Base-by-base conservation (phyloP, 805 yeast species). In the Candida rishiriensis region DNA sequence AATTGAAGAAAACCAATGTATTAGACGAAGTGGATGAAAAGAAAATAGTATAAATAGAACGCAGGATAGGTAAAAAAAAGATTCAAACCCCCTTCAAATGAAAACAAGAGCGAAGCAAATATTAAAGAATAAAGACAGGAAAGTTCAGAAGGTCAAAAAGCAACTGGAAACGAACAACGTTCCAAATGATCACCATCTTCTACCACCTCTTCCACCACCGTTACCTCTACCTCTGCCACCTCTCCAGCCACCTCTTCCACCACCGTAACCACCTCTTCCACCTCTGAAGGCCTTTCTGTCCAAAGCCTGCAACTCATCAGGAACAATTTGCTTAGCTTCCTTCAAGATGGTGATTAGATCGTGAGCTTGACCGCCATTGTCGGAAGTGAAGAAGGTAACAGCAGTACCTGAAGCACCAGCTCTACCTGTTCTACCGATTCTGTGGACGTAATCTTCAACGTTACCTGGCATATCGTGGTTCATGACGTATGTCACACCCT, bases 381-480 rank as follows among this genome's bases (percentile, higher is more conserved):
- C 90, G 53, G 81, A 85, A 47, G 97, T 88, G 79, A 93, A 93
- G 68, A 91, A 81, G 9, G 98, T 88, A 54, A 89, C 80, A 44
- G 99, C 97, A 50, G 93, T 90, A 78, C 99, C 99, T 51, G 77
- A 76, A 51, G 89, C 83, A 68, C 98, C 98, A 55, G 97, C 99
- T 80, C 99, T 88, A 68, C 99, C 99, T 53, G 99, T 90, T 81
- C 97, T 90, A 70, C 99, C 99, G 64, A 91, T 93, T 75, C 99
- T 83, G 70, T 91, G 99, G 52, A 91, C 97, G 68, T 91, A 91
- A 73, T 93, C 98, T 76, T 93, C 99, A 64, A 90, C 88, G 72
- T 91, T 91, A 70, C 88, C 89, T 63, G 99, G 98, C 90, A 91
- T 91, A 69, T 91, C 98, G 63, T 78, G 88, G 81, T 93, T 93